Base-by-base conservation (phyloP, 2,329 filamentous ascomycete species). In the Rhynchosporium graminicola region DNA sequence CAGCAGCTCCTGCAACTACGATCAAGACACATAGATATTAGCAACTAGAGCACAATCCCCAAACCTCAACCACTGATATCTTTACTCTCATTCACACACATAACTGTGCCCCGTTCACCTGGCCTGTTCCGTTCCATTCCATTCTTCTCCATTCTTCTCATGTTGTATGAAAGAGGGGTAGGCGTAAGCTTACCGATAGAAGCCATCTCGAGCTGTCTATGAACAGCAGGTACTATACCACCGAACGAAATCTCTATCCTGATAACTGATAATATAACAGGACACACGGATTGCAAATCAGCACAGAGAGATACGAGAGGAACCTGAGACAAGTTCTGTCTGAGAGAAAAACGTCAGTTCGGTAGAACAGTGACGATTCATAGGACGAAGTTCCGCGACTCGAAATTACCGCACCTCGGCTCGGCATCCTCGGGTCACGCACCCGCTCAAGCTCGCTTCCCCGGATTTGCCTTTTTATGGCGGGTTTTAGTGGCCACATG, bases 1-100 rank as follows among this genome's bases (percentile, higher is more conserved):
- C 74, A 13, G 73, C 74, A 20, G 71, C 70, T 26, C 66, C 71
- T 54, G 70, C 66, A 57, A 69, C 65, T 20, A 65, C 67, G 69
- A 56, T 65, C 47, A 28, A 45, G 46, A 8, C n/a, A 43, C 51
- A 12, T 10, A 20, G 54, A 63, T 69, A 28, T 69, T 60, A 68
- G 63, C 54, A 42, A 28, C 40, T 33, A 20, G 20, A n/a, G 20
- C 20, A 20, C 20, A 20, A 20, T 20, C 20, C 20, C 20, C 20
- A 20, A 20, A 20, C 20, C 20, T 20, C 20, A 20, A 20, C 20
- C 20, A 20, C 20, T 20, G 20, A 20, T 20, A 20, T 20, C 20
- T 20, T 20, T 20, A 20, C 20, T 20, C 20, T 31, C 54, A 5
- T 43, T 31, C 31, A 31, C 45, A 2, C 1, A 8, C 15, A 26